Base-by-base conservation (phyloP, 345 rosid species). In the Populus simonii region DNA sequence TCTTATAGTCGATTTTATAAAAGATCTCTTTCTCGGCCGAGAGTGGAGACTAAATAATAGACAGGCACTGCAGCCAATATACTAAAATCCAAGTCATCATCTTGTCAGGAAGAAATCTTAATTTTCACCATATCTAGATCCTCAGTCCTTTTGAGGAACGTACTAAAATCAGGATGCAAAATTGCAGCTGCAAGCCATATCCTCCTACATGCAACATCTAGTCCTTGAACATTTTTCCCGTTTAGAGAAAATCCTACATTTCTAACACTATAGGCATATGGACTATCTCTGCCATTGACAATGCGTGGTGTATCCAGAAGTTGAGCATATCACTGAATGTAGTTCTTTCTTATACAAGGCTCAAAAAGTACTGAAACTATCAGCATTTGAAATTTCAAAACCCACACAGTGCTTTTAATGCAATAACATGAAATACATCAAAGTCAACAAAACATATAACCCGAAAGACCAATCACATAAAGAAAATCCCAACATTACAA, bases 401-500 rank as follows among this genome's bases (percentile, higher is more conserved):
- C 29, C 63, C 63, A 59, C 63, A 47, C 51, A 47, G 27, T 11
- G 11, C 63, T 4, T 4, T 57, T 9, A 23, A n/a, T 41, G 45
- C 45, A 41, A 41, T 57, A 8, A 23, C 16, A 59, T 23, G 29
- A 23, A 47, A 35, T 35, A 67, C 70, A 35, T 35, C 16, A 41
- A 41, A 67, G 53, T 53, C 61, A 57, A 73, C 45, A 39, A 17
- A 20, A 74, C 47, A 77, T 7, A 7, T 13, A 57, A 41, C 41
- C 45, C 36, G 33, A 77, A 74, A 5, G 35, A 49, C 70, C 29
- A 61, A 69, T 27, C 43, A 74, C 78, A 72, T 15, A 22, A 70
- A 61, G 35, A 49, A 65, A 20, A 72, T 47, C 57, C 72, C 75
- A 75, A 73, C 76, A 83, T 78, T 85, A 78, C 76, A 74, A 83